Conservation (phyloP, 345 rosid genomes). For the Ceriops decandra region DNA sequence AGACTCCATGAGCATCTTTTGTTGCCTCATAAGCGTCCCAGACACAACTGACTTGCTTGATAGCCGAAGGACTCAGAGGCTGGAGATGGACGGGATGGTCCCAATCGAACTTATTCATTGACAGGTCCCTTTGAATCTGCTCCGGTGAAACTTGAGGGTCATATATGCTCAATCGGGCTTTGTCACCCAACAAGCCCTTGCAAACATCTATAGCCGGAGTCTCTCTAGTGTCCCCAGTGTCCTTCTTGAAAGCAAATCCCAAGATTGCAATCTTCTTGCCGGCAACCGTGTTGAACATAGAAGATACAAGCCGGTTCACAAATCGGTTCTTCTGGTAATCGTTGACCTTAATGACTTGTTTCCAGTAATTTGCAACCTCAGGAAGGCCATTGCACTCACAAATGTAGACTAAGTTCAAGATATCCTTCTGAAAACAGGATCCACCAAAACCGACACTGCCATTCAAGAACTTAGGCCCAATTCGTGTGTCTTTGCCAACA, state of each 20-base stretch:
- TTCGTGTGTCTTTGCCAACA: slow-evolving; percentile 28
- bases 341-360: slow-evolving; percentile 29
- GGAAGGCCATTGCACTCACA: slow-evolving; percentile 9
- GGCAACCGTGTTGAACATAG: slow-evolving; percentile 17
- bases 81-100: slow-evolving; percentile 28
- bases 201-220: slow-evolving; percentile 33
- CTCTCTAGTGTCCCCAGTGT: slow-evolving; percentile 11
- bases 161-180: slow-evolving; percentile 3
- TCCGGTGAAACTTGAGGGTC: slow-evolving; percentile 29
- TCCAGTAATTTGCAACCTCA: slow-evolving; percentile 30
- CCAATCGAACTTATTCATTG: slow-evolving; percentile 29
- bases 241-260: no score
- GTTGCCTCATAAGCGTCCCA: slow-evolving; percentile 5
- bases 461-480: slow-evolving; percentile 21
- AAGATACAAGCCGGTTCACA: no score
- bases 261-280: slow-evolving; percentile 30
- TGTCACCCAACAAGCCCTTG: slow-evolving; percentile 29
- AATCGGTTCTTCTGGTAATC: neutral
- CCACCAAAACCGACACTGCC: no score
- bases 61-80: slow-evolving; percentile 17
- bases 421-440: no score
- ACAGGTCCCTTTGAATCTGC: slow-evolving; percentile 26
- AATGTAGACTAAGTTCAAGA: no score
- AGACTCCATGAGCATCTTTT: slow-evolving; percentile 26
- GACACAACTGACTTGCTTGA: slow-evolving; percentile 19